Evolutionary conservation across 139 green algal genomes (phyloP), one percentile per base, ranked within the genome.

Genomic region (Eudorina sp.): DNA sequence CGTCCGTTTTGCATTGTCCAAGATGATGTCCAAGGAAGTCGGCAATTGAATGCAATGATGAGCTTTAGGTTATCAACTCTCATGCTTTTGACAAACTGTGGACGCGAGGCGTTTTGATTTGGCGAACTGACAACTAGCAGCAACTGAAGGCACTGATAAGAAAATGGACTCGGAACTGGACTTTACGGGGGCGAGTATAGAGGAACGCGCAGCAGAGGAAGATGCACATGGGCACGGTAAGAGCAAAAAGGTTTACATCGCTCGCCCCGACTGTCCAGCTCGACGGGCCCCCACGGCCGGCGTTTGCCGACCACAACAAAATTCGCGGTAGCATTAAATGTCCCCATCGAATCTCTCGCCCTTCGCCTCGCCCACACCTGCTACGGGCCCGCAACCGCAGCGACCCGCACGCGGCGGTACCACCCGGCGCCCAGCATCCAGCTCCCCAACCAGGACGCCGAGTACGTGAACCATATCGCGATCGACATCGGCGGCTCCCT

Each of bases 401-500:
- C 48, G 34, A 14, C 48, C 36, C 73, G 43, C 14, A 40, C 45
- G 11, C 46, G 75, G 31, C 78, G 78, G 3, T 85, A 75, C 58
- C 80, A 86, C n/a, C 60, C 48, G 23, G 97, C 97, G 0, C 97
- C 97, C 3, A 96, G 90, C 90, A 99, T 99, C 38, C 89, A 97
- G 41, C 92, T 99, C 31, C 97, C 97, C 3, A 97, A 99, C 77
- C 97, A 99, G 84, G 92, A 95, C 23, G 89, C 93, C 27, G 92
- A 96, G 27, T 97, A 96, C 86, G 94, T 99, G 9, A 92, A 83
- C 13, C 97, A 99, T 81, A 98, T 99, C 60, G 97, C 97, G 0
- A 74, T 99, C 6, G 97, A 99, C 92, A 98, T 99, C 73, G 97
- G 97, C 3, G 97, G 98, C 31, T 98, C 96, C 0, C 93, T 99